These are phyloP conservation scores for Cryoendolithus antarcticus DNA, from an alignment of 2,329 filamentous ascomycete species.

Conservation along the genomic window DNA sequence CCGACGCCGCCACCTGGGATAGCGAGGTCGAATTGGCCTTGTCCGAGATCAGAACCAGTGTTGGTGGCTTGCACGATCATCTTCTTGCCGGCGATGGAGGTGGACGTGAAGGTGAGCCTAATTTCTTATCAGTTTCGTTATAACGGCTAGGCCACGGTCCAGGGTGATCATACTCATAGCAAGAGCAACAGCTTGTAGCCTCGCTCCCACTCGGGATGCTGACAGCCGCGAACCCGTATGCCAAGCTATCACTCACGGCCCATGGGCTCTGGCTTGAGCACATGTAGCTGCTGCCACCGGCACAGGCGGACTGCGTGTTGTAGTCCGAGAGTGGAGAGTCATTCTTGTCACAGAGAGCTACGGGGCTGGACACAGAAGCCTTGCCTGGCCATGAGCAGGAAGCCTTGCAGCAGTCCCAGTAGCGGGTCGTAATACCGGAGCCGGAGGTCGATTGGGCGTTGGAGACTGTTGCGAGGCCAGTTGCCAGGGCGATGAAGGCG, in stretches of 20 bases:
- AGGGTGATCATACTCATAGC: slow-evolving; percentile 36
- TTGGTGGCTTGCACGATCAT: slow-evolving; percentile 55
- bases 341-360: slow-evolving; percentile 42
- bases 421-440: slow-evolving; percentile 24
- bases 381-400: slow-evolving; percentile 51
- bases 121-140: not conserved
- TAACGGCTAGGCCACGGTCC: not conserved
- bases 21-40: slow-evolving; percentile 47
- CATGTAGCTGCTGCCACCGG: slow-evolving; percentile 46
- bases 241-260: slow-evolving; percentile 44
- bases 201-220: slow-evolving; percentile 44
- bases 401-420: slow-evolving; percentile 59
- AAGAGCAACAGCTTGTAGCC: slow-evolving; percentile 53
- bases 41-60: slow-evolving; percentile 45
- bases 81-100: slow-evolving; percentile 44
- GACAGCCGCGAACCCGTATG: slow-evolving; percentile 55
- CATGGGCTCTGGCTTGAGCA: slow-evolving; percentile 52
- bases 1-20: slow-evolving; percentile 43
- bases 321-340: slow-evolving; percentile 43
- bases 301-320: slow-evolving; percentile 41
- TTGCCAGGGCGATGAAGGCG: slow-evolving; percentile 14
- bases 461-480: slow-evolving; percentile 13
- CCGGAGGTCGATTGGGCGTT: slow-evolving; percentile 14
- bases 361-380: slow-evolving; percentile 38
- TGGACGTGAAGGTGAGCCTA: slow-evolving; percentile 44